Evolutionary conservation across 164 flowering plant genomes (phyloP), one percentile per base, ranked within the genome.

Genomic region (Kingdonia uniflora): DNA sequence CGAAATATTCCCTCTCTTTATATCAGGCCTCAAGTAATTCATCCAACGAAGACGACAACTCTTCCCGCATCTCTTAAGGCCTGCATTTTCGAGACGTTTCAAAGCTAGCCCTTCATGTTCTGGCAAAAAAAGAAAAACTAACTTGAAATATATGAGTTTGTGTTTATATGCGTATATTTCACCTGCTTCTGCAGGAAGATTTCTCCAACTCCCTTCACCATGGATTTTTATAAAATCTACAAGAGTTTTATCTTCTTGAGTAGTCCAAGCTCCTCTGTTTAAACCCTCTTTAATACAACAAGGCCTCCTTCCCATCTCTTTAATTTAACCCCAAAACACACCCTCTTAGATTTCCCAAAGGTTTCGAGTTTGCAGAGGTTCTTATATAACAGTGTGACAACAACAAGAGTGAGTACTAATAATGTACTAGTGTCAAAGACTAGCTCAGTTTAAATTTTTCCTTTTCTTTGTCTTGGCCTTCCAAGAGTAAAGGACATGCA

Each of bases 221-320:
- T 24, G 37, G 52, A 49, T 25, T 3, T 14, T 62, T 35, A 67
- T 50, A 59, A 62, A 62, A 15, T 25, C 44, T 10, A 24, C 49
- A 17, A 67, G 66, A 4, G 61, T 37, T 58, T 54, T 42, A 20
- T 67, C 71, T 44, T 67, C 71, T 2, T 17, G 3, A 13, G 66
- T 59, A 49, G 60, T 53, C 71, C 71, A 67, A 1, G 71, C 66
- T 29, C 71, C 71, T 62, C 63, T 62, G 38, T 57, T 58, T 26
- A 67, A 26, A 2, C 62, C 71, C 19, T 62, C 66, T 48, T 67
- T 62, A 3, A 59, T 21, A 46, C 59, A 62, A 48, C 60, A 62
- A 22, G 71, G 63, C 6, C 63, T 62, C 29, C 63, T 57, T 22
- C 66, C 71, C 71, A 67, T 67, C 52, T 47, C 14, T 44, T 13